Conservation (phyloP, 768 basidiomycete species). For the Dacryopinax spathularia region DNA sequence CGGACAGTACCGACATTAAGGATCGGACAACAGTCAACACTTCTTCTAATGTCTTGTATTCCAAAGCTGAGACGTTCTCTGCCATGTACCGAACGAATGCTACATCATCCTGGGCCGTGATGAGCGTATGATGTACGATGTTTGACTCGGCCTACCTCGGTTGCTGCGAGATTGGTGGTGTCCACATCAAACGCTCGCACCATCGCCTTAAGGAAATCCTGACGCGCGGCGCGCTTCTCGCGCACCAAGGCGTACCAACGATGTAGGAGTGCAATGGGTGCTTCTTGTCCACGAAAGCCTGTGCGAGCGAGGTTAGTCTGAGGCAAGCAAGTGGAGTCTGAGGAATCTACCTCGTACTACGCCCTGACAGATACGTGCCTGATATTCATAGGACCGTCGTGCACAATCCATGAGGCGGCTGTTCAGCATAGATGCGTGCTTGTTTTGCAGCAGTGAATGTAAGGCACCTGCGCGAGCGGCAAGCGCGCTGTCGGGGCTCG, state of each 20-base stretch:
- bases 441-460: conserved; percentile 69
- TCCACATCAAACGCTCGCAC: conserved; percentile 69
- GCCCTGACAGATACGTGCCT: conserved; percentile 40
- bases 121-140: background rate
- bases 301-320: background rate
- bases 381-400: conserved; percentile 68
- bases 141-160: conserved; percentile 34
- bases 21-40: conserved; percentile 69
- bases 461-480: conserved; percentile 65
- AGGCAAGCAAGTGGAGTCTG: background rate
- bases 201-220: conserved; percentile 76
- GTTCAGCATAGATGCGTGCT: conserved; percentile 81
- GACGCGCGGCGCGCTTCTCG: conserved; percentile 73
- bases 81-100: conserved; percentile 85
- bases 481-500: conserved; percentile 45
- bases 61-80: conserved; percentile 82
- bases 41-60: conserved; percentile 94
- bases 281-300: conserved; percentile 55
- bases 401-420: conserved; percentile 73
- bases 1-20: conserved; percentile 61
- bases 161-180: conserved; percentile 37
- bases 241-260: conserved; percentile 84
- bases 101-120: conserved; percentile 61
- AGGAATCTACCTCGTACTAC: conserved; percentile 37
- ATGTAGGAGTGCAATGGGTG: conserved; percentile 61